Percentiles rank a stretch among this genome's conserved stretches.
Conservation (phyloP, 441 rosid genomes). For the Erodium trifolium region DNA sequence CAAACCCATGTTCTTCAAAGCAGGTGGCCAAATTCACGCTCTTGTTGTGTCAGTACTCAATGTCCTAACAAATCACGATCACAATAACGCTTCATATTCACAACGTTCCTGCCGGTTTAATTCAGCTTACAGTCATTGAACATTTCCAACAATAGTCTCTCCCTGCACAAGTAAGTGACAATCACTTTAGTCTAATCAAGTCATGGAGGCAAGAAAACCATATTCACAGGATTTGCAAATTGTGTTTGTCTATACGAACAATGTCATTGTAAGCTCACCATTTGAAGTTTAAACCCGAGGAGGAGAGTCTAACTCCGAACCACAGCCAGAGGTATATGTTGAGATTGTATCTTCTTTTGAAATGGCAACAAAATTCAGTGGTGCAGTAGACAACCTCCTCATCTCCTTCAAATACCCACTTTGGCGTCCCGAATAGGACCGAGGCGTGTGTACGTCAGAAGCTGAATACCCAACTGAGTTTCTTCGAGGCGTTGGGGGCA, state of each 20-base stretch:
- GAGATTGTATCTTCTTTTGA: constrained; percentile 86
- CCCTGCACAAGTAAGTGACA: constrained; percentile 19
- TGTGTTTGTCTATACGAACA: too few species aligned
- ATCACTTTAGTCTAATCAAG: neutral
- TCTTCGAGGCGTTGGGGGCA: constrained; percentile 81
- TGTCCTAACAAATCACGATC: neutral
- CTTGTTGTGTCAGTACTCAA: neutral
- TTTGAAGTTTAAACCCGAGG: constrained; percentile 36
- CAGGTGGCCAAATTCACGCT: neutral
- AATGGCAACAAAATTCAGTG: constrained; percentile 72
- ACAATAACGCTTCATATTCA: constrained; percentile 40
- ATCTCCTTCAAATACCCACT: constrained; percentile 81
- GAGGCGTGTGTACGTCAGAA: constrained; percentile 60
- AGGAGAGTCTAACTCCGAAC: constrained; percentile 85
- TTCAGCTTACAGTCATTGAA: constrained; percentile 4
- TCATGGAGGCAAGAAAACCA: neutral
- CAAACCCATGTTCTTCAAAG: constrained; percentile 10
- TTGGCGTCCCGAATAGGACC: constrained; percentile 80
- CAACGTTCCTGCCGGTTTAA: constrained; percentile 30
- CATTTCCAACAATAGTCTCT: constrained; percentile 4
- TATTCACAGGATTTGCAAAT: neutral
- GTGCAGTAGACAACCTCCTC: constrained; percentile 75
- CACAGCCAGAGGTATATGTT: constrained; percentile 68
- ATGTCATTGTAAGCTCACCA: constrained; percentile 24
- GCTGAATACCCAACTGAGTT: constrained; percentile 54